phyloP scores from a whole-genome alignment of 1,139 yeast species.

The Geotrichum carabidarum region DNA sequence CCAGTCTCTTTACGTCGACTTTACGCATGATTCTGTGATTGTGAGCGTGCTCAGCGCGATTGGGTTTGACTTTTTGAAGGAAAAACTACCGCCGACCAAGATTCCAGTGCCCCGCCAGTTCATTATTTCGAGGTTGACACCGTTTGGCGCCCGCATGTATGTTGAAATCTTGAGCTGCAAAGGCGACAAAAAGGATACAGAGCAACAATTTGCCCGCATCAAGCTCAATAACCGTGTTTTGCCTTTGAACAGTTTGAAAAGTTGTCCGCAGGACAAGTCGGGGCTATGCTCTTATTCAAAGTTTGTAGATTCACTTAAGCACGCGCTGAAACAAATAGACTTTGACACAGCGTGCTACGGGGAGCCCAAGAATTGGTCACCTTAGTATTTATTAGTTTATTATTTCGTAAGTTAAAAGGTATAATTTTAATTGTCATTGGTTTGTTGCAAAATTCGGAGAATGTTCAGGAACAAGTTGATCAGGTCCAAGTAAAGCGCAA shows the following conservation, averaged over 20 bases:
- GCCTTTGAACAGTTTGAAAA: slow-evolving; percentile 37
- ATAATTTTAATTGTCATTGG: slow-evolving; percentile 36
- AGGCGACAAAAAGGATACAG: background rate
- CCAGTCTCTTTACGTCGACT: slow-evolving; percentile 42
- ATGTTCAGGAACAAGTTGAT: slow-evolving; percentile 75
- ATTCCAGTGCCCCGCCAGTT: slow-evolving; percentile 41
- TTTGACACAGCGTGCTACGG: slow-evolving; percentile 39
- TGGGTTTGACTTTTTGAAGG: slow-evolving; percentile 38
- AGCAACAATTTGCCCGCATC: slow-evolving; percentile 31
- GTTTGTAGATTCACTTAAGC: slow-evolving; percentile 36
- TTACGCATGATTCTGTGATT: slow-evolving; percentile 43
- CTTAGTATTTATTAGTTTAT: background rate
- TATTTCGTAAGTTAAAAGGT: background rate
- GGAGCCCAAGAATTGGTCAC: slow-evolving; percentile 3
- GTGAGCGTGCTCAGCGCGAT: slow-evolving; percentile 40
- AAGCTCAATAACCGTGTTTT: slow-evolving; percentile 41
- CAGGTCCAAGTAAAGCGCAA: slow-evolving; percentile 72
- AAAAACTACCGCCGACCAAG: slow-evolving; percentile 36
- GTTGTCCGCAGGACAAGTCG: slow-evolving; percentile 35
- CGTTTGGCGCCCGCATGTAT: slow-evolving; percentile 42
- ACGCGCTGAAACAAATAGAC: slow-evolving; percentile 33
- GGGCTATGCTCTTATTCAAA: slow-evolving; percentile 39
- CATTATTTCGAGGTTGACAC: slow-evolving; percentile 40
- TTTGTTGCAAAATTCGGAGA: slow-evolving; percentile 58
- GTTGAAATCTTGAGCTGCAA: slow-evolving; percentile 41